Conservation (phyloP, 805 yeast species). For the Kazachstania psychrophila region DNA sequence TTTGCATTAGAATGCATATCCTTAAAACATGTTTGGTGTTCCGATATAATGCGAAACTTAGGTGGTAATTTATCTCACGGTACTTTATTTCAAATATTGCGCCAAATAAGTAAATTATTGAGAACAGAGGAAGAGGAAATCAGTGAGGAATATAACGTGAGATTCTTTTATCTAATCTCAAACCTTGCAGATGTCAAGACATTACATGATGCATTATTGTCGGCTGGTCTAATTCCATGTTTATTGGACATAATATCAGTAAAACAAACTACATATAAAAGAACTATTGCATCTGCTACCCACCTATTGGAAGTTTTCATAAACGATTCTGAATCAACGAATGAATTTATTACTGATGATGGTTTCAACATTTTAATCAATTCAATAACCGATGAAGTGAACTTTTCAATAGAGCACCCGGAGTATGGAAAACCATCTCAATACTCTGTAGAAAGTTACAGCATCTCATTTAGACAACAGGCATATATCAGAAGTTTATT, state of each 20-base stretch:
- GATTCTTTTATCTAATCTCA: constrained; percentile 54
- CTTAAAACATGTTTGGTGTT: constrained; percentile 56
- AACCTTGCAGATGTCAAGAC: constrained; percentile 50
- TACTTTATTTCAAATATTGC: constrained; percentile 57
- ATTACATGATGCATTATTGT: constrained; percentile 46
- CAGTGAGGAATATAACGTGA: constrained; percentile 40
- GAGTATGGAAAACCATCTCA: constrained; percentile 49
- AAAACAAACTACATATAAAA: constrained; percentile 41
- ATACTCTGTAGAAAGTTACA: constrained; percentile 40
- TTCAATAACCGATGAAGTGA: constrained; percentile 53
- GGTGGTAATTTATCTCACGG: constrained; percentile 90
- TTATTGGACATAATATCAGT: constrained; percentile 52
- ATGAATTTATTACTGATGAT: constrained; percentile 52
- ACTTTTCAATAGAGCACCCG: constrained; percentile 53
- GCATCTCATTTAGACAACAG: constrained; percentile 51
- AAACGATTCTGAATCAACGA: constrained; percentile 41
- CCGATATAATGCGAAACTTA: constrained; percentile 65
- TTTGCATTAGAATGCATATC: constrained; percentile 64
- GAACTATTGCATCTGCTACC: constrained; percentile 55
- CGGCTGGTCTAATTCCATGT: constrained; percentile 69
- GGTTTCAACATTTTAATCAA: constrained; percentile 61
- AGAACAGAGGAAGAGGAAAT: constrained; percentile 31
- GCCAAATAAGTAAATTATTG: constrained; percentile 48
- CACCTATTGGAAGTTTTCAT: constrained; percentile 44
- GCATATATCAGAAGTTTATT: constrained; percentile 49